Evolutionary conservation across 176 grass and related monocot genomes (phyloP).

Genomic region (Oropetium thomaeum): DNA sequence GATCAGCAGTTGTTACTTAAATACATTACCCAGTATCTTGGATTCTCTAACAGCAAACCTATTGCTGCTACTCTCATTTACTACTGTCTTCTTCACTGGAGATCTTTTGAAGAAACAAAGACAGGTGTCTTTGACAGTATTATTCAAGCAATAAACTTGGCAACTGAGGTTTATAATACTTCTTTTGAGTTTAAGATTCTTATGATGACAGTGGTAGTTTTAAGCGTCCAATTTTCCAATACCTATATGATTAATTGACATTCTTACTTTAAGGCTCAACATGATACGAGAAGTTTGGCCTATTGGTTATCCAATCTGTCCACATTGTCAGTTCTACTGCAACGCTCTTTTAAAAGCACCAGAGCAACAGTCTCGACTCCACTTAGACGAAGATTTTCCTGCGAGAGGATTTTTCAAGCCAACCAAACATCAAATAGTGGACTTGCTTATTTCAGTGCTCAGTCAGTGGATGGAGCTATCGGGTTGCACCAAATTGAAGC

Average conservation of each 20-base stretch:
- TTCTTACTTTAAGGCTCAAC: conserved; percentile 66
- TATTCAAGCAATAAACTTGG: conserved; percentile 57
- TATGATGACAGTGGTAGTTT: conserved; percentile 6
- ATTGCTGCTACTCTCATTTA: conserved; percentile 64
- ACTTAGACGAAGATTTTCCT: conserved; percentile 55
- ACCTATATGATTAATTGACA: conserved; percentile 37
- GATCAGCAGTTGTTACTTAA: conserved; percentile 57
- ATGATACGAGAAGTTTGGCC: conserved; percentile 54
- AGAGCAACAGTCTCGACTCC: conserved; percentile 44
- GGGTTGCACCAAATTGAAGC: conserved; percentile 57
- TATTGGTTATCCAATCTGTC: conserved; percentile 79
- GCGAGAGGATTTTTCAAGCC: conserved; percentile 61
- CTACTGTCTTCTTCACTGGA: conserved; percentile 62
- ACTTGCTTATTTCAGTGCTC: conserved; percentile 52
- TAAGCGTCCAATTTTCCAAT: conserved; percentile 35
- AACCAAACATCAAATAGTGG: conserved; percentile 55
- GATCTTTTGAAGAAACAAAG: conserved; percentile 69
- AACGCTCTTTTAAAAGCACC: conserved; percentile 53
- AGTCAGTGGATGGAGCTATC: conserved; percentile 41
- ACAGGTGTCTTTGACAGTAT: conserved; percentile 65
- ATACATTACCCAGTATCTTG: conserved; percentile 62
- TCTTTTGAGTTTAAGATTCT: conserved; percentile 20
- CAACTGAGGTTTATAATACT: conserved; percentile 50
- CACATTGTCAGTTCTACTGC: conserved; percentile 58
- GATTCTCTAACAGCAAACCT: conserved; percentile 46